Conservation (phyloP, 83 land plant genomes). For the Larix sibirica region DNA sequence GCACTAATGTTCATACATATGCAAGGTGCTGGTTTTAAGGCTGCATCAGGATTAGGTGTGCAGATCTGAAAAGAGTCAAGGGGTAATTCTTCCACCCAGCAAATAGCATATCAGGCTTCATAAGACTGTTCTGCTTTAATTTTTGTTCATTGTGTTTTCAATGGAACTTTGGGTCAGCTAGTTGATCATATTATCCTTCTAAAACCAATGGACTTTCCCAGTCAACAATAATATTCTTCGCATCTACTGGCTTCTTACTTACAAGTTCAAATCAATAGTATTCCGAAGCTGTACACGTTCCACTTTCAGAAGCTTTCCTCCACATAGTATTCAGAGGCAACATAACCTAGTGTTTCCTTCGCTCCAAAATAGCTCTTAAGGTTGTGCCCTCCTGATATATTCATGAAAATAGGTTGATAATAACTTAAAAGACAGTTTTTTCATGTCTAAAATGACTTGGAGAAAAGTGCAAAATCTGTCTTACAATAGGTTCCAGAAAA, state of each 20-base stretch:
- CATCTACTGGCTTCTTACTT: conserved; percentile 26
- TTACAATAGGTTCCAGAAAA: no score
- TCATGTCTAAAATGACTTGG: no score
- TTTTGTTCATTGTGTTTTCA: conserved; percentile 24
- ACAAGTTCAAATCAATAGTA: conserved; percentile 27
- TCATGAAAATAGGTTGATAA: no score
- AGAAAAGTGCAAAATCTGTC: no score
- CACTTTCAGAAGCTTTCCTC: conserved; percentile 5
- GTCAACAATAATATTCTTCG: conserved; percentile 16
- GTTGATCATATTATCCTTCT: conserved; percentile 22
- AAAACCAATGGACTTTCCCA: conserved; percentile 35
- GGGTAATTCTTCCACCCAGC: no score
- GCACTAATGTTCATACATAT: no score
- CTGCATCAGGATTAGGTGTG: no score
- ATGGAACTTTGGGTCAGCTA: conserved; percentile 33
- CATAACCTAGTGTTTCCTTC: background rate
- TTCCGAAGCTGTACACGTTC: background rate
- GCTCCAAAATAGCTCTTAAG: background rate
- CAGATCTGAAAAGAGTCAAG: no score
- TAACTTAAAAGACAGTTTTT: no score
- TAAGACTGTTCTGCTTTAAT: conserved; percentile 9
- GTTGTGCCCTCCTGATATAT: no score
- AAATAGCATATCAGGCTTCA: no score
- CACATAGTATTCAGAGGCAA: background rate
- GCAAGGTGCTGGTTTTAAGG: no score